These are phyloP conservation scores for Pyracantha coccinea DNA, from an alignment of 331 rosid genomes.

Conservation along the genomic window DNA sequence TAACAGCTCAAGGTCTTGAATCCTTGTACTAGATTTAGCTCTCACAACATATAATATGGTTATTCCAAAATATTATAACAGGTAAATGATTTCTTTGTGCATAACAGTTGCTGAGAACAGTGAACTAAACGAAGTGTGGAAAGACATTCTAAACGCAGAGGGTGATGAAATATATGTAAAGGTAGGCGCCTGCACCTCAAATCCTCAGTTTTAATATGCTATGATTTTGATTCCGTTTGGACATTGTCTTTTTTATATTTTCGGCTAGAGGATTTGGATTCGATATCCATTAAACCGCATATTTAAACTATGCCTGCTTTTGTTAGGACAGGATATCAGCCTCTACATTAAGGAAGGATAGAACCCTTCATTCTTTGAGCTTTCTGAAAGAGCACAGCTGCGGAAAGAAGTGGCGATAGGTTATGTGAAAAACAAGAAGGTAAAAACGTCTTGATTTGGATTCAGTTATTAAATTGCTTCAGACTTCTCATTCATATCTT, in stretches of 20 bases:
- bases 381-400: constrained; percentile 71
- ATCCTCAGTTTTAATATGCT: background rate
- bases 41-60: background rate
- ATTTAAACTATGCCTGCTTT: background rate
- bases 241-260: background rate
- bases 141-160: constrained; percentile 79
- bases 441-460: constrained; percentile 20
- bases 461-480: background rate
- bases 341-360: constrained; percentile 89
- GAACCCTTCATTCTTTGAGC: constrained; percentile 79
- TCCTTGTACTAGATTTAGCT: constrained; percentile 15
- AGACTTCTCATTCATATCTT: constrained; percentile 16
- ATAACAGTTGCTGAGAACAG: constrained; percentile 71
- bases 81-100: constrained; percentile 15
- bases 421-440: constrained; percentile 70
- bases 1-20: constrained; percentile 87
- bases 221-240: background rate
- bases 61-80: background rate
- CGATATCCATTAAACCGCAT: background rate
- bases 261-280: background rate
- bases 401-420: constrained; percentile 96
- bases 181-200: constrained; percentile 32
- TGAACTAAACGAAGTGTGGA: constrained; percentile 92
- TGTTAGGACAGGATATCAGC: constrained; percentile 48
- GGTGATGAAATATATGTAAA: constrained; percentile 97